phyloP scores from a whole-genome alignment of 768 basidiomycete species.

The Terana coerulea region DNA sequence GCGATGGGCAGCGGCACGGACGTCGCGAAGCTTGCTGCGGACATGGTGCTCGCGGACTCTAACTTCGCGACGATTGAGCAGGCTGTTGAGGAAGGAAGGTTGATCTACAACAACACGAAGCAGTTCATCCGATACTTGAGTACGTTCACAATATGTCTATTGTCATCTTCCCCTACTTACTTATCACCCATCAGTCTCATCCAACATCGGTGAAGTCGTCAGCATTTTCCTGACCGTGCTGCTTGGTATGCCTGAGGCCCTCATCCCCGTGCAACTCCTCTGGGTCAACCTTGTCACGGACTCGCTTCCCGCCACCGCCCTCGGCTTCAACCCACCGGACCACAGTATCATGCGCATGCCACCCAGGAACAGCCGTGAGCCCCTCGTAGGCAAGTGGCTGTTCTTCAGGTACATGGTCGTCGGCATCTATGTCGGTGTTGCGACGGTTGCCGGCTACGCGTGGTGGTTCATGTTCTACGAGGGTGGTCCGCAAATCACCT shows the following conservation, averaged over 20 bases:
- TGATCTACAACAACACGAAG: slow-evolving; percentile 99
- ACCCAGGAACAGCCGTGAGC: slow-evolving; percentile 86
- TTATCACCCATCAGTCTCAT: slow-evolving; percentile 56
- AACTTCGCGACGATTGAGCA: slow-evolving; percentile 97
- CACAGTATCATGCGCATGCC: slow-evolving; percentile 96
- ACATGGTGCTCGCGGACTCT: slow-evolving; percentile 96
- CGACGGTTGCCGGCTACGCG: slow-evolving; percentile 95
- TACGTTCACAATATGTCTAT: slow-evolving; percentile 34
- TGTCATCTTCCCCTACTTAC: slow-evolving; percentile 11
- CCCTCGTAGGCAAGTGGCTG: slow-evolving; percentile 88
- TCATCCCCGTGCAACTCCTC: slow-evolving; percentile 95
- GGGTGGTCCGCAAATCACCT: slow-evolving; percentile 90
- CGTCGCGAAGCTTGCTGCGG: slow-evolving; percentile 95
- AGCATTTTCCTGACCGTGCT: slow-evolving; percentile 97
- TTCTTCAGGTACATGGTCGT: slow-evolving; percentile 96
- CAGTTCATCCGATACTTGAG: slow-evolving; percentile 99
- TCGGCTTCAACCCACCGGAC: slow-evolving; percentile 97
- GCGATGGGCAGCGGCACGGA: slow-evolving; percentile 99
- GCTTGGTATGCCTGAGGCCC: slow-evolving; percentile 98
- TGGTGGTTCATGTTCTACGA: slow-evolving; percentile 98
- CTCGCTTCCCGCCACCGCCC: slow-evolving; percentile 92
- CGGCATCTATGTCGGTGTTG: slow-evolving; percentile 89
- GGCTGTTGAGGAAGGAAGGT: slow-evolving; percentile 94
- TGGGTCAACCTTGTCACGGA: slow-evolving; percentile 99
- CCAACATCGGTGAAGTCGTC: slow-evolving; percentile 97